These are phyloP conservation scores for Perilla frutescens DNA, from an alignment of 257 asterid genomes.

Conservation along the genomic window DNA sequence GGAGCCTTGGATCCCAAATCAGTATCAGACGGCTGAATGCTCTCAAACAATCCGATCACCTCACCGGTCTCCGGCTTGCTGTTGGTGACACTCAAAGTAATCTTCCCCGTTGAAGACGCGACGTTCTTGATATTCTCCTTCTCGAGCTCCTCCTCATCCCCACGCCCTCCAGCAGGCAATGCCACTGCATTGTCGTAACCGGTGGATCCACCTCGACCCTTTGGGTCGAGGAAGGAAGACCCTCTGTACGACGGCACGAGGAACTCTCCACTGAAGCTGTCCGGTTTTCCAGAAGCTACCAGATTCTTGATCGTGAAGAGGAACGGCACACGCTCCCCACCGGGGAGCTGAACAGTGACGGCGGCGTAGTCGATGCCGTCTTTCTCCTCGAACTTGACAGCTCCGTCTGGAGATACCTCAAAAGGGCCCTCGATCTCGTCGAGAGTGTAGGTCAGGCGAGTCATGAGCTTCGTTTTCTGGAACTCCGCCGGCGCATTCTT, in stretches of 20 bases:
- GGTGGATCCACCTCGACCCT: constrained; percentile 98
- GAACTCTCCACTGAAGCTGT: constrained; percentile 70
- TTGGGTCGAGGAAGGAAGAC: constrained; percentile 98
- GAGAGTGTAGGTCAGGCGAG: constrained; percentile 95
- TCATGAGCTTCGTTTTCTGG: constrained; percentile 97
- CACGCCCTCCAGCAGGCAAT: constrained; percentile 98
- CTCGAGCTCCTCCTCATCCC: constrained; percentile 92
- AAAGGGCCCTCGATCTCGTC: constrained; percentile 99
- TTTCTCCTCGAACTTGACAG: constrained; percentile 86
- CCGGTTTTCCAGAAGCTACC: constrained; percentile 89
- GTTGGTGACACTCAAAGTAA: constrained; percentile 76
- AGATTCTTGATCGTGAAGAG: constrained; percentile 93
- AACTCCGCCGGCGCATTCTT: constrained; percentile 82
- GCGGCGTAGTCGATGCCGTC: constrained; percentile 99
- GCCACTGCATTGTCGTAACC: constrained; percentile 99
- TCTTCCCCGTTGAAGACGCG: constrained; percentile 73
- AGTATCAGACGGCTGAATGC: constrained; percentile 96
- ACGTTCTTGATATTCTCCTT: constrained; percentile 90
- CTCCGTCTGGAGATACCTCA: constrained; percentile 78
- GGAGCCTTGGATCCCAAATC: constrained; percentile 96
- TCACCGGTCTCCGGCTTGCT: constrained; percentile 96
- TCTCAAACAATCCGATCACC: constrained; percentile 93
- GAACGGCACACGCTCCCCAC: constrained; percentile 98
- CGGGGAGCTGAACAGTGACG: constrained; percentile 97
- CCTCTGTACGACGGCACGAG: constrained; percentile 98